phyloP scores from a whole-genome alignment of 2,329 filamentous ascomycete species.

The Albifimbria verrucaria region DNA sequence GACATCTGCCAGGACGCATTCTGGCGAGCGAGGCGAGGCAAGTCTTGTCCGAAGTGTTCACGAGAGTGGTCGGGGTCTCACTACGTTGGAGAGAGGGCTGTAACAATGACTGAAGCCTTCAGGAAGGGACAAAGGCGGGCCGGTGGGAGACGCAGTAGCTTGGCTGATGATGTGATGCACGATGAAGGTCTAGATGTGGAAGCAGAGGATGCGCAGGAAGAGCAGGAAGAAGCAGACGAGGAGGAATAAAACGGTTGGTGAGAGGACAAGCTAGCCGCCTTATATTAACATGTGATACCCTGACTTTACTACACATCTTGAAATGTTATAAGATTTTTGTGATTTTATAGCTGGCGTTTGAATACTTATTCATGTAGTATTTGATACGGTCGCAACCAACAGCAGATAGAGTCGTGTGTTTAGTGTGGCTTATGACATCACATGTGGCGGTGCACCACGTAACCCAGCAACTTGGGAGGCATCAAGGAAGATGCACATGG shows the following conservation, averaged over 20 bases:
- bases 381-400: too few relatives aligned
- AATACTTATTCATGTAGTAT: too few relatives aligned
- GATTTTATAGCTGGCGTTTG: too few relatives aligned
- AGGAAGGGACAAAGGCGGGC: constrained; percentile 37
- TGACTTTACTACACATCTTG: too few relatives aligned
- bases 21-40: constrained; percentile 62
- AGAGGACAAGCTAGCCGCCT: too few relatives aligned
- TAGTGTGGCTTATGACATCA: constrained; percentile 29
- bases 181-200: constrained; percentile 22
- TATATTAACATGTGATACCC: neutral
- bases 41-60: constrained; percentile 62
- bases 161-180: constrained; percentile 31
- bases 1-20: constrained; percentile 71
- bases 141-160: constrained; percentile 26
- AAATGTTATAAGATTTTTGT: too few relatives aligned
- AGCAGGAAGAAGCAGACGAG: constrained; percentile 9
- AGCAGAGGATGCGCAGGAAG: constrained; percentile 19
- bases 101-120: constrained; percentile 51
- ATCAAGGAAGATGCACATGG: neutral
- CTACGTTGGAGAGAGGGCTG: constrained; percentile 54
- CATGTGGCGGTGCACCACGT: constrained; percentile 26
- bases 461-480: neutral
- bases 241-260: constrained; percentile 2
- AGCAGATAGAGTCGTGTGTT: too few relatives aligned
- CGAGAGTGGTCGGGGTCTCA: constrained; percentile 46